Conservation (phyloP, 805 yeast genomes). For the Suhomyces kilbournensis region DNA sequence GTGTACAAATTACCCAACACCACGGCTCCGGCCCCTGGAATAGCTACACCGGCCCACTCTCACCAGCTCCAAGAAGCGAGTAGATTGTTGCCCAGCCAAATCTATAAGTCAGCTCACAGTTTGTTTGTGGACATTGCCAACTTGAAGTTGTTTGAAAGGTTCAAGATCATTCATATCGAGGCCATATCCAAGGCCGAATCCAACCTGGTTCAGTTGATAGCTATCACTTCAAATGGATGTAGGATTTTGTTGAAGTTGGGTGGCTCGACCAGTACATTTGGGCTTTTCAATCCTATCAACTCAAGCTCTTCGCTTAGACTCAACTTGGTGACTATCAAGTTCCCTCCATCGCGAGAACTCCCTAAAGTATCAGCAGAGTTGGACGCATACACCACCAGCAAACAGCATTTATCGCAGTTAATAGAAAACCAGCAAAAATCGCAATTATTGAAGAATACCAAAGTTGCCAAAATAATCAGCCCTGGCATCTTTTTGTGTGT, state of each 20-base stretch:
- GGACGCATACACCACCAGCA: conserved; percentile 40
- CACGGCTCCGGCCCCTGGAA: conserved; percentile 10
- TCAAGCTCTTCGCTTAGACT: conserved; percentile 27
- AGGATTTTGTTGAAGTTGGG: conserved; percentile 63
- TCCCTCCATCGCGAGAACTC: conserved; percentile 59
- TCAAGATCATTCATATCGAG: conserved; percentile 61
- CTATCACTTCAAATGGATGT: conserved; percentile 80
- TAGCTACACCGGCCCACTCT: neutral
- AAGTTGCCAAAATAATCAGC: conserved; percentile 60
- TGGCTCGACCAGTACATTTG: conserved; percentile 9
- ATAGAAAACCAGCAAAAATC: conserved; percentile 44
- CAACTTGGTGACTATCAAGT: conserved; percentile 48
- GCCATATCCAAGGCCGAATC: conserved; percentile 65
- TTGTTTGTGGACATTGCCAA: conserved; percentile 56
- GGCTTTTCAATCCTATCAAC: conserved; percentile 18
- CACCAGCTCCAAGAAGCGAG: conserved; percentile 36
- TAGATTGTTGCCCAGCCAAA: conserved; percentile 43
- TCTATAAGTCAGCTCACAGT: conserved; percentile 47
- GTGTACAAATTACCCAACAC: conserved; percentile 61
- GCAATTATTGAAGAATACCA: conserved; percentile 58
- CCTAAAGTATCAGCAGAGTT: conserved; percentile 39
- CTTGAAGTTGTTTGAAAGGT: conserved; percentile 45
- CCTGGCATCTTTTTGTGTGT: conserved; percentile 87
- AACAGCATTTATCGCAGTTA: conserved; percentile 39
- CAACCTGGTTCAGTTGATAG: conserved; percentile 66